Evolutionary conservation across 73 alveolate species (phyloP).

Genomic region (Blepharisma japonicum): DNA sequence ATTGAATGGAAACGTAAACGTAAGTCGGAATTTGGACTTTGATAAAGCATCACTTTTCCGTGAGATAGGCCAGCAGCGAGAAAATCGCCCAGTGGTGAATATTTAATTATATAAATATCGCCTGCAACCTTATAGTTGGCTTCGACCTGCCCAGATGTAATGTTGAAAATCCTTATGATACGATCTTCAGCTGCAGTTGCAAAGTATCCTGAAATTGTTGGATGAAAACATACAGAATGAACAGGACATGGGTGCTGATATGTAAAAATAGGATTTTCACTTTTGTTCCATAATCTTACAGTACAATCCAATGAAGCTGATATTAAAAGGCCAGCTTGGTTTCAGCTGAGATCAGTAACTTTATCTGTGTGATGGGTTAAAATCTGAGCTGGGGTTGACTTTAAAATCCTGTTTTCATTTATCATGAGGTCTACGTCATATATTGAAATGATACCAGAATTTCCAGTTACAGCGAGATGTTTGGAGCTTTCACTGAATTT

Average conservation of each 20-base stretch:
- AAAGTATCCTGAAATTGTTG: too few relatives aligned
- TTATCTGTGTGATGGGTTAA: background rate
- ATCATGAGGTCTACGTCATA: conserved; percentile 41
- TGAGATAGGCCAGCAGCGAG: too few relatives aligned
- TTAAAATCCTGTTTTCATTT: background rate
- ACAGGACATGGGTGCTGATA: background rate
- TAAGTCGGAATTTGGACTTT: too few relatives aligned
- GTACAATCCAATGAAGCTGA: conserved; percentile 10
- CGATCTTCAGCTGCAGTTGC: too few relatives aligned
- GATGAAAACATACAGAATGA: background rate
- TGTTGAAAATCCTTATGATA: too few relatives aligned
- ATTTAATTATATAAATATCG: too few relatives aligned
- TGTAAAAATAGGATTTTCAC: background rate
- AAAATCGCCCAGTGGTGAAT: too few relatives aligned
- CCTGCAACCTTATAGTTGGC: too few relatives aligned
- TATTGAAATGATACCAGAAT: conserved; percentile 67
- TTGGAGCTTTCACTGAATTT: conserved; percentile 46
- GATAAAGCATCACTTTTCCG: too few relatives aligned
- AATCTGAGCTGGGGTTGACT: too few relatives aligned
- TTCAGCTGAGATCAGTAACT: background rate
- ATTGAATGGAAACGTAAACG: background rate
- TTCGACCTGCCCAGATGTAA: too few relatives aligned
- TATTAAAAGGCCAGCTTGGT: background rate
- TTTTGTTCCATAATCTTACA: conserved; percentile 5
- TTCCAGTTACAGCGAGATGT: conserved; percentile 79